Conservation (phyloP, 441 rosid species). For the Mallotus repandus region DNA sequence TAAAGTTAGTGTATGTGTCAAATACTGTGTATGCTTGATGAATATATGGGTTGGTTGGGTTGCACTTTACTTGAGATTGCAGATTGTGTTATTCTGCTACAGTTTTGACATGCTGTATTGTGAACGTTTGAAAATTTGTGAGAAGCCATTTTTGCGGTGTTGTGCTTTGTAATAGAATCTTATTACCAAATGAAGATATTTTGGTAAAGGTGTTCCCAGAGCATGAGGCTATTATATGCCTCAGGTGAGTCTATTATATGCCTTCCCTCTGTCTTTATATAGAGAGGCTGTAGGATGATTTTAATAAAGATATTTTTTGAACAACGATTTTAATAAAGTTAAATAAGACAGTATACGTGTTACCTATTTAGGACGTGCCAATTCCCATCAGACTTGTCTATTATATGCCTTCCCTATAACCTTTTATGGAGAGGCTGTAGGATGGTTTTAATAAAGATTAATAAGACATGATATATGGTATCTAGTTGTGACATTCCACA, state of each 20-base stretch:
- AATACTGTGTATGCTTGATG: not conserved
- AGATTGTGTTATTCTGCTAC: not conserved
- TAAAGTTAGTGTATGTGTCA: not conserved
- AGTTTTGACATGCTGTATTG: not conserved
- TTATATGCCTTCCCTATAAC: not conserved
- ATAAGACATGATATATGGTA: not conserved
- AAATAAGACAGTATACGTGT: not conserved
- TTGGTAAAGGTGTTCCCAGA: not conserved
- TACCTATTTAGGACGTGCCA: not conserved
- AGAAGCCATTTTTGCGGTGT: not conserved
- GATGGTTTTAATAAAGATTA: not conserved
- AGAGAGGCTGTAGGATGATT: not conserved
- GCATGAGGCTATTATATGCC: not conserved
- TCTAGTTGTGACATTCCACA: not conserved
- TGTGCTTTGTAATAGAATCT: not conserved
- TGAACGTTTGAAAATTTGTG: not conserved
- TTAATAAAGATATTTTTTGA: not conserved
- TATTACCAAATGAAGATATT: constrained; percentile 1
- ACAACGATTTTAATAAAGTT: not conserved
- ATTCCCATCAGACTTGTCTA: not conserved
- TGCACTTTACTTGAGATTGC: not conserved
- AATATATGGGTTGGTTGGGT: not conserved
- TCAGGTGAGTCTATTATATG: not conserved
- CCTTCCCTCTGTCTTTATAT: not conserved
- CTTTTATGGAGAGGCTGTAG: not conserved